Conservation (phyloP, 345 rosid species). For the Corchorus olitorius region DNA sequence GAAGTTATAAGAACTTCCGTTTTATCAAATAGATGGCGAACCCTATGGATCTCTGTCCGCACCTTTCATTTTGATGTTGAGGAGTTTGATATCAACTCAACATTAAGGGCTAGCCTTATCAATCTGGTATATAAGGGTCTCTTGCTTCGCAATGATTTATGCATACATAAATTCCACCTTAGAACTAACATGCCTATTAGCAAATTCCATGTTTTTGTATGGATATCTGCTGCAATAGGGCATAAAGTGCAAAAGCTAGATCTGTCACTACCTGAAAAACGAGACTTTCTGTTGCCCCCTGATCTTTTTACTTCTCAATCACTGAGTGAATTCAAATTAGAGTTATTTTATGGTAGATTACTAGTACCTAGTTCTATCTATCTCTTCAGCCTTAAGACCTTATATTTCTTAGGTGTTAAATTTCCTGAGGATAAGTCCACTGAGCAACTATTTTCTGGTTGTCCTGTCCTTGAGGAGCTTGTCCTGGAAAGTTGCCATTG, state of each 20-base stretch:
- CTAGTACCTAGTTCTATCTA: not conserved
- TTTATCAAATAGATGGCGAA: not conserved
- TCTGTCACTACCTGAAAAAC: not conserved
- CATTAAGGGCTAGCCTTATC: not conserved
- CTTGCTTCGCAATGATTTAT: not conserved
- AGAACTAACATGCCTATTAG: not conserved
- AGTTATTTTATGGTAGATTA: not conserved
- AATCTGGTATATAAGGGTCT: not conserved
- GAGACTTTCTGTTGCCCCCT: not conserved
- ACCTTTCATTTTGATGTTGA: not conserved
- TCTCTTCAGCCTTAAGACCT: not conserved
- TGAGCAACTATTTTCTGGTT: not conserved
- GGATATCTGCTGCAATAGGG: not conserved
- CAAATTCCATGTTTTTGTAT: not conserved
- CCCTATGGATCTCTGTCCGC: not conserved
- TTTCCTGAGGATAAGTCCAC: not conserved
- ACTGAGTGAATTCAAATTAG: not conserved
- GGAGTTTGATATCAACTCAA: too few species aligned
- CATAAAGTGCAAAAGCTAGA: not conserved
- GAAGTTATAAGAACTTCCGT: not conserved
- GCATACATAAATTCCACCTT: not conserved
- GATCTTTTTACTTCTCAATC: not conserved
- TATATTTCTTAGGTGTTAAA: not conserved
- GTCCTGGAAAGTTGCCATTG: not conserved
- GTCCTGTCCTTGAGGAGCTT: not conserved